Evolutionary conservation across 257 asterid genomes (phyloP).

Genomic region (Primulina huaijiensis): DNA sequence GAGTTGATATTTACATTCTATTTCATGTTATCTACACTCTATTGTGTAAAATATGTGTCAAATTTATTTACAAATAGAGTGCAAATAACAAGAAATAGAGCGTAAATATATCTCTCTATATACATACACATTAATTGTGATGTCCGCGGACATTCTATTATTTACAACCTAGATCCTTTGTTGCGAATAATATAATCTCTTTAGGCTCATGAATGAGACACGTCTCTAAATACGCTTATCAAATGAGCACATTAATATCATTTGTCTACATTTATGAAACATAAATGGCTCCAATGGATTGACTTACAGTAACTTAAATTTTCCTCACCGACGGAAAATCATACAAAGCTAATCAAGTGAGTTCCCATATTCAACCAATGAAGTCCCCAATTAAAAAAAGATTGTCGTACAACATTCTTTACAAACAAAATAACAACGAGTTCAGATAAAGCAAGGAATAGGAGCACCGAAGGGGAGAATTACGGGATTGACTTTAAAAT

Average conservation of each 20-base stretch:
- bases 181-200: background rate
- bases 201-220: too few relatives aligned
- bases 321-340: background rate
- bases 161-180: background rate
- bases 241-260: too few relatives aligned
- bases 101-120: too few relatives aligned
- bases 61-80: too few relatives aligned
- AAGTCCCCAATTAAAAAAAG: background rate
- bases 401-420: background rate
- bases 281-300: background rate
- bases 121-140: background rate
- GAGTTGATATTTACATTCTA: too few relatives aligned
- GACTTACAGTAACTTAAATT: too few relatives aligned
- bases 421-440: slow-evolving; percentile 23
- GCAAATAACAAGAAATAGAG: too few relatives aligned
- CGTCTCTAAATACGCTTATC: too few relatives aligned
- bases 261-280: too few relatives aligned
- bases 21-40: too few relatives aligned
- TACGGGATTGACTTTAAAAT: background rate
- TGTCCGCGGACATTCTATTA: background rate
- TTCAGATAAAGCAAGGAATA: background rate
- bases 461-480: background rate
- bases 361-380: background rate
- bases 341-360: background rate
- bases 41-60: too few relatives aligned